Percentiles rank a stretch among this genome's conserved stretches.
Conservation (phyloP, 176 grass and related monocot species). For the Bothriochloa decipiens region DNA sequence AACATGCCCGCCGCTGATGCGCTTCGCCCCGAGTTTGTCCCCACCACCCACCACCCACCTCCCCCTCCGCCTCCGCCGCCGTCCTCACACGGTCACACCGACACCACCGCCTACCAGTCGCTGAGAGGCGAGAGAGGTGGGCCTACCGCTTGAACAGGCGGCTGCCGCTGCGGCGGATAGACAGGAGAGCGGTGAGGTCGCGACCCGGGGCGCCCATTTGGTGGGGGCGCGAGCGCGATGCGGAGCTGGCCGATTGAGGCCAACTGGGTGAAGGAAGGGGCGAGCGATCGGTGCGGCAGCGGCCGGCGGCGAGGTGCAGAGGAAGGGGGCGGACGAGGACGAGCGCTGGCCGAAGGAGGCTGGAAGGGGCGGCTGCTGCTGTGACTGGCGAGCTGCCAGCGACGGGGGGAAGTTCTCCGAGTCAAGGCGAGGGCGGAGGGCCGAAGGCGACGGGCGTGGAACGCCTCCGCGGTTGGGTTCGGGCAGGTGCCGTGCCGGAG, state of each 20-base stretch:
- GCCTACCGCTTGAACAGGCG: constrained; percentile 51
- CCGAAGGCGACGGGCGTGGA: constrained; percentile 12
- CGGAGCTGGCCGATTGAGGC: neutral
- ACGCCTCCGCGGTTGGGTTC: neutral
- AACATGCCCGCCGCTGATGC: constrained; percentile 35
- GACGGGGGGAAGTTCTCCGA: neutral
- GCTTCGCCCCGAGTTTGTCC: neutral
- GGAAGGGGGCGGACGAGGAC: neutral
- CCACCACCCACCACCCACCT: neutral
- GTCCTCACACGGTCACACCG: neutral
- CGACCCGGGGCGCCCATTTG: constrained; percentile 44
- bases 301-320: constrained; percentile 5
- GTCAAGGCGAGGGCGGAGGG: neutral
- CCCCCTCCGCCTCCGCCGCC: neutral
- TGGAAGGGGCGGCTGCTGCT: constrained; percentile 16
- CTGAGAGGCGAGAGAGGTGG: neutral
- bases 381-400: neutral
- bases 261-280: neutral
- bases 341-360: constrained; percentile 8
- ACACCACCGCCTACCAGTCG: neutral
- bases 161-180: constrained; percentile 49
- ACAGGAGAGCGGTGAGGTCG: constrained; percentile 40
- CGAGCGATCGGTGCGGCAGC: neutral
- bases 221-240: neutral
- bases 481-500: neutral